Evolutionary conservation across 257 asterid species (phyloP), one percentile per base, ranked within the genome.

Genomic region (Anisodus acutangulus): DNA sequence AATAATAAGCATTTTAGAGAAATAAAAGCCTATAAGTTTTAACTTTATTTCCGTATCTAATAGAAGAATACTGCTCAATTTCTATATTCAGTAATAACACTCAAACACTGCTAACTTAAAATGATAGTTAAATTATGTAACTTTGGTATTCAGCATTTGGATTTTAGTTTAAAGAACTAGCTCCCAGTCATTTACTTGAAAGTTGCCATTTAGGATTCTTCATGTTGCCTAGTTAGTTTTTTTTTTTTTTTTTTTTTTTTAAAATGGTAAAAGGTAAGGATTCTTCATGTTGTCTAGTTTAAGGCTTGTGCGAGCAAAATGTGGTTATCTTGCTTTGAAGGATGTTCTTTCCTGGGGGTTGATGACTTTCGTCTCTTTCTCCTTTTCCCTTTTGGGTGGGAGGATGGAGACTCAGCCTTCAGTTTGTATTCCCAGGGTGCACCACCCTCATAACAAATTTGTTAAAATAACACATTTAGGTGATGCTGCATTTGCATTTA

Each of bases 251-350:
- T 26, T 26, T 26, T 26, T 31, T 31, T 31, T 31, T 31, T 1
- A 31, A 31, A 31, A 31, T 31, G 35, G 35, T 31, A 31, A 31
- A 31, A 31, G 35, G 35, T 31, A 31, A 31, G 35, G 35, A 31
- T 31, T 31, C 35, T 31, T 31, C 35, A 31, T 39, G 79, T 70
- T 17, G 79, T 43, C 79, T 70, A 70, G 79, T 70, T 16, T 39
- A 43, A 43, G 57, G 55, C 55, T 69, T n/a, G 3, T 70, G 41
- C 41, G 55, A 41, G 55, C 35, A 70, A 70, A 8, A 43, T 10
- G 57, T 17, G 54, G 79, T 70, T 70, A 70, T 70, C 79, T 43
- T 70, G 79, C 79, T 70, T 43, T 70, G 57, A 15, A 43, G 79
- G 55, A 51, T 51, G 63, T 76, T 76, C 12, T 22, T 15, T 76